Evolutionary conservation across 2,329 filamentous ascomycete genomes (phyloP), one percentile per base, ranked within the genome.

Genomic region (Neofusicoccum cordaticola): DNA sequence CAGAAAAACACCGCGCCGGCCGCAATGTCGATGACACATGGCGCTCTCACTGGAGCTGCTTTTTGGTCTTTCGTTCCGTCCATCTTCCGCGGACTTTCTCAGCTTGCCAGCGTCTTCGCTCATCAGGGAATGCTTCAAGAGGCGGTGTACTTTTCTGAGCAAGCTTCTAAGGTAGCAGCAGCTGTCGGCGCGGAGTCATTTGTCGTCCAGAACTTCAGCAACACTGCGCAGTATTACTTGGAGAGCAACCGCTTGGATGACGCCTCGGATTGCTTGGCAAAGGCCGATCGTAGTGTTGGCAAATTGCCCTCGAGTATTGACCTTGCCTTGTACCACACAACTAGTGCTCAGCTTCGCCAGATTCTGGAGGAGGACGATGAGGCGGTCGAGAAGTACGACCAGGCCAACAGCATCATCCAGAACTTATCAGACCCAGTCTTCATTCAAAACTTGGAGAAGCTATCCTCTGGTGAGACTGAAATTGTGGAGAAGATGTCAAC

Each of bases 91-190:
- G 87, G 88, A 64, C 81, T 96, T 13, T 78, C 88, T 66, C 88
- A 93, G 65, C 84, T 97, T 2, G 92, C 92, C 0, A 84, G 85
- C 3, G 81, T 96, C 1, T 97, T 93, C 70, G 87, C 90, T 1
- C 90, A 96, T 68, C 86, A 95, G 67, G 95, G 95, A 34, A 85
- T 96, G 78, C 92, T 93, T 68, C 88, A 92, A 66, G 94, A 98
- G 74, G 94, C 94, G 1, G 80, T 94, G 0, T 95, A 93, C 74
- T 96, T 96, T 69, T 89, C 90, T 1, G 90, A 97, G 69, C 90
- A 95, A 70, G 93, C 93, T 0, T 82, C 90, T 62, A 92, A 90
- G 71, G 85, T 96, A 66, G 91, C 91, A 22, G 83, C 84, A 65
- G 86, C 85, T n/a, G 85, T 90, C 8, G 81, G 85, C 53, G 88